Evolutionary conservation across 345 rosid species (phyloP), one percentile per base, ranked within the genome.

Genomic region (Crucihimalaya himalaica): DNA sequence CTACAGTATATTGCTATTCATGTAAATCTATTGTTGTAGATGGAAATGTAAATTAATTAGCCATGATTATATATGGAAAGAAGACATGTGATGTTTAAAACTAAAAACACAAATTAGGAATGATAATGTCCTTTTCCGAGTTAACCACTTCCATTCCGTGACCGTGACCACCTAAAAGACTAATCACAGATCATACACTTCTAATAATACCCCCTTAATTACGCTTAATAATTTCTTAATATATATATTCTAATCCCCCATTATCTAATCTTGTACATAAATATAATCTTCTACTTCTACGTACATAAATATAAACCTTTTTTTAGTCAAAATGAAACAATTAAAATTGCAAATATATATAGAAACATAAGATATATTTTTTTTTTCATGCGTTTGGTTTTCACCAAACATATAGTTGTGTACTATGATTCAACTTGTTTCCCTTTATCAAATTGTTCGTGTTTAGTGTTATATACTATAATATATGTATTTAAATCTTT

Each of bases 91-190:
- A 50, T 21, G 19, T 46, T 46, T 47, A 27, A 6, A 25, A 16
- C 10, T 16, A 31, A 35, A 35, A 66, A 66, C 20, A 28, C 15
- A 18, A 15, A 42, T 16, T 45, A 16, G 20, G 20, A 45, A 45
- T 16, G 20, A 35, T 25, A 58, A 66, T 52, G 60, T 66, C 47
- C 19, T 51, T 66, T 50, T 66, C 66, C 6, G 21, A 21, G 47
- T 51, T 66, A 51, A 35, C 25, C 5, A 35, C 47, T 34, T 50
- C 3, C 45, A 21, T 21, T 23, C 70, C 70, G 70, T 51, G 71
- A 51, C 70, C 70, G 70, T 51, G 71, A 51, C 48, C 32, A 51
- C 35, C 46, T 34, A 31, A 23, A 65, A 65, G 45, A 48, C 29
- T 23, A 19, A 48, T 43, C 19, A 43, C 19, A 15, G 48, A 43